Percentiles rank a stretch among this genome's conserved stretches.
Evolutionary conservation across 352 stramenopile species (phyloP).

Genomic region (Phytophthora pseudosyringae): DNA sequence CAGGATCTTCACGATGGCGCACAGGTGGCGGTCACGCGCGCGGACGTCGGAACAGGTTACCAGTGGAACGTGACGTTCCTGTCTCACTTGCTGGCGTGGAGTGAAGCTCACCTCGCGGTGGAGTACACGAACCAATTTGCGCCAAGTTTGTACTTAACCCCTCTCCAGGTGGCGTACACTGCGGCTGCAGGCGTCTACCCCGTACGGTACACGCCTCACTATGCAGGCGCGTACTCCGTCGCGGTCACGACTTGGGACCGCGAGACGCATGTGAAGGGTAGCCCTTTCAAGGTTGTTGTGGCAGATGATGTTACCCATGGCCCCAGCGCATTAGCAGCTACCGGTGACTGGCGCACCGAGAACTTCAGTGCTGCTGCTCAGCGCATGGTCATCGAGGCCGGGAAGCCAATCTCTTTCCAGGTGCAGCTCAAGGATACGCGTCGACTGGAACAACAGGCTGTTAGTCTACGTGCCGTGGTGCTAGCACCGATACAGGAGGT

Average conservation of each 20-base stretch:
- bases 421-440: conserved; percentile 92
- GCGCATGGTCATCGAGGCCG: conserved; percentile 59
- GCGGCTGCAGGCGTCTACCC: conserved; percentile 88
- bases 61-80: conserved; percentile 94
- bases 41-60: conserved; percentile 50
- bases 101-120: conserved; percentile 68
- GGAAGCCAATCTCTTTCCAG: conserved; percentile 73
- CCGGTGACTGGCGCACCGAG: conserved; percentile 75
- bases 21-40: conserved; percentile 53
- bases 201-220: conserved; percentile 91
- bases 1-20: conserved; percentile 57
- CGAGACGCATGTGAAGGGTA: conserved; percentile 83
- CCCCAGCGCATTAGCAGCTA: conserved; percentile 71
- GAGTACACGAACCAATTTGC: conserved; percentile 61
- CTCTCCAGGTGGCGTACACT: conserved; percentile 55
- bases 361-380: conserved; percentile 59
- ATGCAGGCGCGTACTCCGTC: conserved; percentile 90
- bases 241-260: conserved; percentile 81
- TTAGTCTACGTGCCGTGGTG: conserved; percentile 65
- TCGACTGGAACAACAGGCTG: conserved; percentile 68
- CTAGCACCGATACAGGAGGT: conserved; percentile 56
- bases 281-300: conserved; percentile 89
- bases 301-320: conserved; percentile 72
- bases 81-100: conserved; percentile 85
- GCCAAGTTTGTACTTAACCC: conserved; percentile 50